Percentiles rank a stretch among this genome's conserved stretches.
These are phyloP conservation scores for Monosporascus sp. DNA, from an alignment of 2,329 filamentous ascomycete species.

Conservation along the genomic window DNA sequence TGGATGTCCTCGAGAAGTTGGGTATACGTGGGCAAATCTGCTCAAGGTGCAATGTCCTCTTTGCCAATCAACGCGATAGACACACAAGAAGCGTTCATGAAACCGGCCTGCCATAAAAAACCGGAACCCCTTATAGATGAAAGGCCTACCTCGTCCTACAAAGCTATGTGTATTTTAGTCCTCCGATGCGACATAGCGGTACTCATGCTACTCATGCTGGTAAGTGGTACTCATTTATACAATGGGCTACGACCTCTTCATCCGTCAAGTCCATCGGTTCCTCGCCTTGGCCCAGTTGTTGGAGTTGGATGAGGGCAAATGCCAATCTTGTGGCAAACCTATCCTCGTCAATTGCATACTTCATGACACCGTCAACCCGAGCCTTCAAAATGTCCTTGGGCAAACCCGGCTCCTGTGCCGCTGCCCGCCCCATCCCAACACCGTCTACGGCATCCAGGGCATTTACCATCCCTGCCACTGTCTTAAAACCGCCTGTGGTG, in stretches of 20 bases:
- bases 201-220: no score
- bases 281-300: conserved; percentile 11
- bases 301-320: conserved; percentile 43
- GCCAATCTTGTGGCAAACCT: conserved; percentile 41
- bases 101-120: no score
- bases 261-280: conserved; percentile 33
- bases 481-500: conserved; percentile 49
- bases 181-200: no score
- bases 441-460: conserved; percentile 49
- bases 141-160: no score
- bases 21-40: no score
- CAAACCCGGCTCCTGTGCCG: conserved; percentile 43
- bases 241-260: background rate
- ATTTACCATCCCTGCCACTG: conserved; percentile 46
- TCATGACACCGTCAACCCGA: conserved; percentile 42
- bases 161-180: no score
- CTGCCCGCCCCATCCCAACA: conserved; percentile 48
- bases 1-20: no score
- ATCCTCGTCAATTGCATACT: conserved; percentile 40
- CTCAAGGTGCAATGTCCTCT: no score
- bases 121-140: no score
- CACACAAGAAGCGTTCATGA: no score
- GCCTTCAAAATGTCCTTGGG: conserved; percentile 40
- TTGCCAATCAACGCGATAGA: no score
- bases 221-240: background rate